These are phyloP conservation scores for Cytospora piceae DNA, from an alignment of 2,329 filamentous ascomycete genomes.

Conservation along the genomic window DNA sequence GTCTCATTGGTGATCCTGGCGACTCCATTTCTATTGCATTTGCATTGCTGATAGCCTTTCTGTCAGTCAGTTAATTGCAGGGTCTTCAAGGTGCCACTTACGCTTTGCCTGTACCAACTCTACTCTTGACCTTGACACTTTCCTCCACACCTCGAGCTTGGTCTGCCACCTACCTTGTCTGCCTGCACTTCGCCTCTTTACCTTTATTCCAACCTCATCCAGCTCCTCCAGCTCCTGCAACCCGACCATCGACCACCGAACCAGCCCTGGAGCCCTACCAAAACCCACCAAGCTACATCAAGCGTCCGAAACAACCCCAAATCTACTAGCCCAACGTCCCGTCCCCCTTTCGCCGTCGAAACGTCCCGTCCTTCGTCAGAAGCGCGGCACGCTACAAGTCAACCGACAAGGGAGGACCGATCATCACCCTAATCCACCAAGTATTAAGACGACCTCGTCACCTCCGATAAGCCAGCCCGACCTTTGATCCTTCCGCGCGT, in stretches of 20 bases:
- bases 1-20: slow-evolving; percentile 41
- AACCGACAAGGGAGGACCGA: slow-evolving; percentile 16
- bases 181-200: background rate
- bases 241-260: background rate
- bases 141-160: slow-evolving; percentile 5
- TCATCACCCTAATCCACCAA: background rate
- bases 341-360: slow-evolving; percentile 13
- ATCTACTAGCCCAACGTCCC: slow-evolving; percentile 21
- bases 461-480: slow-evolving; percentile 15
- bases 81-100: slow-evolving; percentile 17
- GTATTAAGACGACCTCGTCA: background rate
- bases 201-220: background rate
- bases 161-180: background rate
- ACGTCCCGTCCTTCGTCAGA: slow-evolving; percentile 5
- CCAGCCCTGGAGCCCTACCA: background rate
- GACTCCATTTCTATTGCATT: slow-evolving; percentile 14
- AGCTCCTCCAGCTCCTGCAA: slow-evolving; percentile 4
- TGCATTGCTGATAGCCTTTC: slow-evolving; percentile 23
- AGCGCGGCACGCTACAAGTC: slow-evolving; percentile 12
- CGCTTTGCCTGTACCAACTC: background rate
- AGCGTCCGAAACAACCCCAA: slow-evolving; percentile 24
- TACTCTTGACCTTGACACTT: slow-evolving; percentile 3
- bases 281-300: background rate
- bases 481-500: slow-evolving; percentile 31
- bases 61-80: slow-evolving; percentile 17